phyloP scores from a whole-genome alignment of 2,329 filamentous ascomycete genomes.

The Nemania sp. region DNA sequence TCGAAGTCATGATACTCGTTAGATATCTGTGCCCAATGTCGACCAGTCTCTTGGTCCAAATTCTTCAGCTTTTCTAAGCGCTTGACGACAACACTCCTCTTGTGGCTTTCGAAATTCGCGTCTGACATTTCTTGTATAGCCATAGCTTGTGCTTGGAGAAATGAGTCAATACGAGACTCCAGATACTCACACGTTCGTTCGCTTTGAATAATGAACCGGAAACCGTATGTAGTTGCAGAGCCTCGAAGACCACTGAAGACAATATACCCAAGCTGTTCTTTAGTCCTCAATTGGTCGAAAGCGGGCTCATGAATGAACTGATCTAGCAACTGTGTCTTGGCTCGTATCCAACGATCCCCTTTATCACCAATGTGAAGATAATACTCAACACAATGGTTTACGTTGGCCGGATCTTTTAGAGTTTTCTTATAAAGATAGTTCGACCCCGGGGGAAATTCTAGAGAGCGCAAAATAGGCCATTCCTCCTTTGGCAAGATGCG shows the following conservation, averaged over 20 bases:
- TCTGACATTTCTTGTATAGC: constrained; percentile 76
- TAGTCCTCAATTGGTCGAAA: constrained; percentile 92
- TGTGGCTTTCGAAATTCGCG: constrained; percentile 85
- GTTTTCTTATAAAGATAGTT: constrained; percentile 83
- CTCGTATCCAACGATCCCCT: constrained; percentile 69
- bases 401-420: constrained; percentile 83
- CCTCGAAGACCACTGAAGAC: constrained; percentile 80
- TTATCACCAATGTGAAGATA: constrained; percentile 71
- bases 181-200: constrained; percentile 83
- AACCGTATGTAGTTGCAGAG: constrained; percentile 78
- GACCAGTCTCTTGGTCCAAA: constrained; percentile 77
- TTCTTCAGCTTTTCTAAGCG: constrained; percentile 92
- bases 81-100: constrained; percentile 84
- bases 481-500: constrained; percentile 73
- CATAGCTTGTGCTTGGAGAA: constrained; percentile 69
- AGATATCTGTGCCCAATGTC: constrained; percentile 84
- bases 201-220: constrained; percentile 90
- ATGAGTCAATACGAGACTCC: constrained; percentile 84
- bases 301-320: constrained; percentile 92
- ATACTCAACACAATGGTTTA: constrained; percentile 85
- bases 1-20: constrained; percentile 90
- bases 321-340: constrained; percentile 78
- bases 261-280: constrained; percentile 96
- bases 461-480: constrained; percentile 75
- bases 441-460: constrained; percentile 76